A percentile compares a stretch with the other conserved stretches of the same genome.
Conservation (phyloP, 345 rosid genomes). For the Euphorbia lathyris region DNA sequence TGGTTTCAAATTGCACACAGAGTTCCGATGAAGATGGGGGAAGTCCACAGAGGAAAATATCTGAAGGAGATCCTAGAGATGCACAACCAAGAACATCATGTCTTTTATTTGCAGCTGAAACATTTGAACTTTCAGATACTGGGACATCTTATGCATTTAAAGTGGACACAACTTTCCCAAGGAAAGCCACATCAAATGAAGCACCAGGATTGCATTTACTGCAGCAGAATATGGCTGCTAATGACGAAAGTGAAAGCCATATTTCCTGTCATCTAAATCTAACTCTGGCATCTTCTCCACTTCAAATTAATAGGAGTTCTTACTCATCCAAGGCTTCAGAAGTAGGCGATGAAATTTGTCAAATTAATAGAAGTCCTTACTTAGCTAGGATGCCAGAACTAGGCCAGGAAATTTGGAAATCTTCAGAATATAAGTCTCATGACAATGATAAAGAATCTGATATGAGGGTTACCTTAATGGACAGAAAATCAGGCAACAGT, state of each 20-base stretch:
- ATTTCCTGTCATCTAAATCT: slow-evolving; percentile 81
- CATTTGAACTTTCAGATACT: slow-evolving; percentile 74
- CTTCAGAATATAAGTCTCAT: slow-evolving; percentile 27
- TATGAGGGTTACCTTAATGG: slow-evolving; percentile 18
- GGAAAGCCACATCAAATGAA: slow-evolving; percentile 39
- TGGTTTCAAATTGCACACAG: slow-evolving; percentile 73
- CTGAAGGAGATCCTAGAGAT: slow-evolving; percentile 49
- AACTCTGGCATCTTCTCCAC: slow-evolving; percentile 72
- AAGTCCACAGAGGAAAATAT: slow-evolving; percentile 43
- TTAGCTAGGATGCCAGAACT: slow-evolving; percentile 37
- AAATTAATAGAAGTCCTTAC: slow-evolving; percentile 40
- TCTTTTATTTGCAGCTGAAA: slow-evolving; percentile 49
- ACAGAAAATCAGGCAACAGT: slow-evolving; percentile 23
- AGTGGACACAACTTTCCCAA: slow-evolving; percentile 37
- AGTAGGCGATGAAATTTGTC: slow-evolving; percentile 41
- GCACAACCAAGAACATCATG: slow-evolving; percentile 46
- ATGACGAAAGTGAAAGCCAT: slow-evolving; percentile 66
- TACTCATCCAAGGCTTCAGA: slow-evolving; percentile 38
- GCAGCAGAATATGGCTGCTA: slow-evolving; percentile 44
- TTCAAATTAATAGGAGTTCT: slow-evolving; percentile 48
- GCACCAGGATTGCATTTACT: slow-evolving; percentile 33
- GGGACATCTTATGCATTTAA: slow-evolving; percentile 58
- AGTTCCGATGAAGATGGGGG: slow-evolving; percentile 71
- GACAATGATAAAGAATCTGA: slow-evolving; percentile 36
- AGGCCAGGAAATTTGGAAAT: slow-evolving; percentile 36